Conservation (phyloP, 2,329 filamentous ascomycete genomes). For the Lachnellula arida region DNA sequence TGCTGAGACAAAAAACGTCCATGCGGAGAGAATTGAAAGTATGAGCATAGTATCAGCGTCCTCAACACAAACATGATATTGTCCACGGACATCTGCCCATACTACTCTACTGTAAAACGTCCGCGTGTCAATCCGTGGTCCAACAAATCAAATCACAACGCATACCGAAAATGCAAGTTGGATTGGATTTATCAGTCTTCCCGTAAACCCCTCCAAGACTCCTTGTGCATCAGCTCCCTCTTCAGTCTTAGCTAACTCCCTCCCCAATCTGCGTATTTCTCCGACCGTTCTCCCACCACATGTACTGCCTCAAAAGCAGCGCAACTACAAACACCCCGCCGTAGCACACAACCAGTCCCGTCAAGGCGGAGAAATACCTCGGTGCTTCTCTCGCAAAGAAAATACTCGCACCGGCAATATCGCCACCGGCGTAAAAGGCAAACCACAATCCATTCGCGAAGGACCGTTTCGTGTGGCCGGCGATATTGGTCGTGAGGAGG, state of each 20-base stretch:
- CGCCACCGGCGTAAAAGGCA: slow-evolving; percentile 57
- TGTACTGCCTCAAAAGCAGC: neutral
- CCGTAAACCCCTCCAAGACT: slow-evolving; percentile 52
- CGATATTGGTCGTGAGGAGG: slow-evolving; percentile 57
- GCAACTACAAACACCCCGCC: neutral
- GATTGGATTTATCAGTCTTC: slow-evolving; percentile 65
- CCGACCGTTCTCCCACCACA: slow-evolving; percentile 11
- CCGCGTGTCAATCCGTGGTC: too few relatives aligned
- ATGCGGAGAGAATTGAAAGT: too few relatives aligned
- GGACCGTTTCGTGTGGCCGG: slow-evolving; percentile 70
- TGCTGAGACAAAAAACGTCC: too few relatives aligned
- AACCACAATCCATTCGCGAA: slow-evolving; percentile 68
- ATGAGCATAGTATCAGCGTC: too few relatives aligned
- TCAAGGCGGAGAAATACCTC: slow-evolving; percentile 38
- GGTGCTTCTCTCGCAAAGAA: slow-evolving; percentile 54
- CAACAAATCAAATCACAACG: too few relatives aligned
- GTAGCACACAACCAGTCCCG: slow-evolving; percentile 44
- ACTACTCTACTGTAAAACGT: too few relatives aligned
- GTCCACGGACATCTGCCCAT: too few relatives aligned
- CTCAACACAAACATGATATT: too few relatives aligned
- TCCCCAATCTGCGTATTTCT: slow-evolving; percentile 1
- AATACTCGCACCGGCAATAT: slow-evolving; percentile 60
- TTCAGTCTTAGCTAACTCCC: neutral
- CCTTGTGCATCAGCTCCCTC: slow-evolving; percentile 47
- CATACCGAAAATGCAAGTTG: slow-evolving; percentile 60